These are phyloP conservation scores for Picochlorum sp. DNA, from an alignment of 139 green algal genomes.

Conservation along the genomic window DNA sequence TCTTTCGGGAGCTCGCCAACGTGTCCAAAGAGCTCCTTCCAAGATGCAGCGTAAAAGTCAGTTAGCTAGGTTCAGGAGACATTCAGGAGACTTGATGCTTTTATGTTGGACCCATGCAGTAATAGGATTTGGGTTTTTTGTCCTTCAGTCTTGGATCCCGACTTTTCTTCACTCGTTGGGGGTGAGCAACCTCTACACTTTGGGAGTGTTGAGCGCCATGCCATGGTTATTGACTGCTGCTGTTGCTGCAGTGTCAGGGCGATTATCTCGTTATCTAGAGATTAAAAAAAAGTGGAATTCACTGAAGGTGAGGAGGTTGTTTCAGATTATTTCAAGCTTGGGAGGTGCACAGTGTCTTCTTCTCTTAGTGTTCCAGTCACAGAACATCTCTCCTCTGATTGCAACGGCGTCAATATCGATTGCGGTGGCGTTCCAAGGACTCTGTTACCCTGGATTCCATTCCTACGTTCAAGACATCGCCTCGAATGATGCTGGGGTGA, in stretches of 20 bases:
- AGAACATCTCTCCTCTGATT: neutral
- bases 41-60: neutral
- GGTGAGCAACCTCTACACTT: slow-evolving; percentile 12
- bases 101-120: slow-evolving; percentile 46
- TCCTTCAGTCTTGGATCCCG: slow-evolving; percentile 45
- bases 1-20: neutral
- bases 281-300: slow-evolving; percentile 8
- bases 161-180: slow-evolving; percentile 47
- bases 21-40: neutral
- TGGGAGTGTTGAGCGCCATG: slow-evolving; percentile 39
- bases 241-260: slow-evolving; percentile 17
- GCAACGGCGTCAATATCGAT: slow-evolving; percentile 5
- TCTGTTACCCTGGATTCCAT: slow-evolving; percentile 63
- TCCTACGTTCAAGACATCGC: slow-evolving; percentile 58
- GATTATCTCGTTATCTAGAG: slow-evolving; percentile 25
- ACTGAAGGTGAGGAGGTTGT: slow-evolving; percentile 30
- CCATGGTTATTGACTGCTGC: slow-evolving; percentile 48
- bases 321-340: slow-evolving; percentile 46
- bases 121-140: slow-evolving; percentile 63
- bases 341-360: slow-evolving; percentile 33
- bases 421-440: slow-evolving; percentile 41
- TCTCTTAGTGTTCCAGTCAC: slow-evolving; percentile 28
- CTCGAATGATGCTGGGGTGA: slow-evolving; percentile 29
- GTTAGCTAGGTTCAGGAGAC: neutral
- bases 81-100: slow-evolving; percentile 17